Evolutionary conservation across 2,329 filamentous ascomycete species (phyloP).

Genomic region (Huntiella savannae): DNA sequence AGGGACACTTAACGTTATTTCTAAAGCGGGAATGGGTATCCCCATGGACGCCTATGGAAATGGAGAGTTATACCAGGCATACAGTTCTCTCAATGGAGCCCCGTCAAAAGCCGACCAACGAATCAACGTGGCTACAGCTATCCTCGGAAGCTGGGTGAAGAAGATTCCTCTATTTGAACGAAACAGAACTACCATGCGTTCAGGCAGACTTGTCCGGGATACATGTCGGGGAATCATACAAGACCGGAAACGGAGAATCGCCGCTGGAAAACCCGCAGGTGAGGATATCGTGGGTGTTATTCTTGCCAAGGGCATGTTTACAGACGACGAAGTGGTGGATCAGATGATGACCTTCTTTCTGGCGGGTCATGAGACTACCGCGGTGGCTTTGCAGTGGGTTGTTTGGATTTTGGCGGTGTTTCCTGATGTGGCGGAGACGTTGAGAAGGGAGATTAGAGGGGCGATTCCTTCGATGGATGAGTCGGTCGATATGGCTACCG

Average conservation of each 20-base stretch:
- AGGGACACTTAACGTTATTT: slow-evolving; percentile 58
- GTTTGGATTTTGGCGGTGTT: neutral
- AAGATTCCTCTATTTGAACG: slow-evolving; percentile 44
- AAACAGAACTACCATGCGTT: slow-evolving; percentile 45
- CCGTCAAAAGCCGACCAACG: slow-evolving; percentile 32
- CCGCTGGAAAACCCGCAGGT: slow-evolving; percentile 18
- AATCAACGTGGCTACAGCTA: slow-evolving; percentile 36
- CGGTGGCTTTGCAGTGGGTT: neutral
- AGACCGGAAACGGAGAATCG: slow-evolving; percentile 42
- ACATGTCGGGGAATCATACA: slow-evolving; percentile 32
- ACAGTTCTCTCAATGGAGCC: slow-evolving; percentile 31
- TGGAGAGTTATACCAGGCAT: slow-evolving; percentile 38
- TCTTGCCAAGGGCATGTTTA: slow-evolving; percentile 55
- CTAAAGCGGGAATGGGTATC: slow-evolving; percentile 48
- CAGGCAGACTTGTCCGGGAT: neutral
- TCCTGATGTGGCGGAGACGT: slow-evolving; percentile 47
- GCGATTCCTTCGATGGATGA: slow-evolving; percentile 28
- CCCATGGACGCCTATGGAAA: slow-evolving; percentile 50
- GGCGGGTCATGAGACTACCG: neutral
- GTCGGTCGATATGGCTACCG: slow-evolving; percentile 20
- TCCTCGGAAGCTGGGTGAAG: slow-evolving; percentile 43
- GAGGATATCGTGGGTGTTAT: slow-evolving; percentile 68
- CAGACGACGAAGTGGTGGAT: slow-evolving; percentile 62
- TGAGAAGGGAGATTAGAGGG: slow-evolving; percentile 48
- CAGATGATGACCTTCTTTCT: slow-evolving; percentile 47